Evolutionary conservation across 192 early-diverging fungal genomes (phyloP), one percentile per base, ranked within the genome.

Genomic region (Coemansia umbellata): DNA sequence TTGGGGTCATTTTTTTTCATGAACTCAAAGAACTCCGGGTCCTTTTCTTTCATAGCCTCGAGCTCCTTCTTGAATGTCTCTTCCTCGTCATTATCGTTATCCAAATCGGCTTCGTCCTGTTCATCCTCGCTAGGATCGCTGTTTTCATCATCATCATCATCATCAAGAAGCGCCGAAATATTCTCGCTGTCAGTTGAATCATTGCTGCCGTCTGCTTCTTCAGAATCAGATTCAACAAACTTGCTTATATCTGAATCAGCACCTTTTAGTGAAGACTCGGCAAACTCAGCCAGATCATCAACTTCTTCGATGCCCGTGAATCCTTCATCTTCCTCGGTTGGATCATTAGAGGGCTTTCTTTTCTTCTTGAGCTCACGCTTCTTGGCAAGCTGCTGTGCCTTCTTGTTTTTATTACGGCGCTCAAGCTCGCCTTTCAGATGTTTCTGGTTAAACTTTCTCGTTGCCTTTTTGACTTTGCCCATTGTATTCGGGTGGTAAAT

Each of bases 11-110:
- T 91, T 68, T 95, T 82, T 58, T 86, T 60, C 72, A 98, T 76
- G 63, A 82, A 98, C 69, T 98, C 78, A 79, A 86, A 93, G 67
- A 98, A 98, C 58, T 87, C 82, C 11, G 94, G 93, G 56, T 98
- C 94, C 58, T 85, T 85, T 50, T 86, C 71, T 58, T 88, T 87
- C 70, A 97, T 79, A 6, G 84, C 78, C 35, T 95, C 87, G 36
- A 99, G 67, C 72, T 99, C 76, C 55, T 81, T 55, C 67, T 91
- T 92, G 65, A 93, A 90, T 33, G 71, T 60, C 0, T 74, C 71
- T 37, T 84, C 86, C 21, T 86, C 83, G 14, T 86, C 85, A 17
- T 83, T 74, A 23, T 66, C 68, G 32, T 79, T 69, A 24, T 81
- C 81, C 13, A 80, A 79, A 3, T 74, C 78, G 11, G 56, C 63